These are phyloP conservation scores for Leccinum arenicola DNA, from an alignment of 768 basidiomycete species.

Conservation along the genomic window DNA sequence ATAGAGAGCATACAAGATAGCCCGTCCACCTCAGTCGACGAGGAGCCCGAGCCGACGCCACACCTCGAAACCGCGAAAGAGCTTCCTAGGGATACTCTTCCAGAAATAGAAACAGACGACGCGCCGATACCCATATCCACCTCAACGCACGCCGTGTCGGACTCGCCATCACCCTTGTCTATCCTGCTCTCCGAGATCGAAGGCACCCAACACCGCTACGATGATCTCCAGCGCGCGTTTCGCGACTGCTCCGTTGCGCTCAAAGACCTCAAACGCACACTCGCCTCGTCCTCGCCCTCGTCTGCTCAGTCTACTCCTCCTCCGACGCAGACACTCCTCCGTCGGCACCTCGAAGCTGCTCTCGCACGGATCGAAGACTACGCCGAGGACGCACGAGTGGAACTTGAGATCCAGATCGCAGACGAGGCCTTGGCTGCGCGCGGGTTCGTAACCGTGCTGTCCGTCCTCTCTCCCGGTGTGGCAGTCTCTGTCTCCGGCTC, in stretches of 20 bases:
- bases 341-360: slow-evolving; percentile 43
- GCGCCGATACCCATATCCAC: neutral
- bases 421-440: slow-evolving; percentile 65
- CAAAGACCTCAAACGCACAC: slow-evolving; percentile 46
- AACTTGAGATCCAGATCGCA: slow-evolving; percentile 73
- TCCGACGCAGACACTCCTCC: neutral
- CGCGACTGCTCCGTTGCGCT: slow-evolving; percentile 69
- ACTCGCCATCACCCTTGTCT: slow-evolving; percentile 1
- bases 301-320: neutral
- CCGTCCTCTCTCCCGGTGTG: slow-evolving; percentile 41
- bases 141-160: neutral
- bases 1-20: too few relatives aligned
- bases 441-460: slow-evolving; percentile 69
- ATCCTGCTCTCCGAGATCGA: slow-evolving; percentile 47
- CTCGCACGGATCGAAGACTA: slow-evolving; percentile 68
- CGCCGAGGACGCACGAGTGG: slow-evolving; percentile 77
- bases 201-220: slow-evolving; percentile 52
- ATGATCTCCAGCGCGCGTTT: slow-evolving; percentile 58
- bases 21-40: slow-evolving; percentile 10
- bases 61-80: neutral
- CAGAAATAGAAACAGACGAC: neutral
- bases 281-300: slow-evolving; percentile 10
- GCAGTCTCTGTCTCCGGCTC: slow-evolving; percentile 28
- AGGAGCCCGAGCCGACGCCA: slow-evolving; percentile 4
- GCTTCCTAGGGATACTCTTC: neutral